Base-by-base conservation (phyloP, 192 early-diverging fungal species). In the Coemansia sp. region DNA sequence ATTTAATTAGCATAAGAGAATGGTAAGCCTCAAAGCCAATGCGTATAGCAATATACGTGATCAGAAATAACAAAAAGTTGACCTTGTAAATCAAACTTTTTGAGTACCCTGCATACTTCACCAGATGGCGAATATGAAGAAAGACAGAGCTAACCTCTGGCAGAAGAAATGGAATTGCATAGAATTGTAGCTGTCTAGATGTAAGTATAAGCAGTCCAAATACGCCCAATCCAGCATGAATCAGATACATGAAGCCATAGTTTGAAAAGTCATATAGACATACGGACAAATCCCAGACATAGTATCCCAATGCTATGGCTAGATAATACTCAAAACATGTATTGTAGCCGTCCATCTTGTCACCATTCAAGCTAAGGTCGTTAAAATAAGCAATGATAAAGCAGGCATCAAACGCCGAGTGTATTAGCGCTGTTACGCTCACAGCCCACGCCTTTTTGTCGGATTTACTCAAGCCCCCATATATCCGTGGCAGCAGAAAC, bases 141-240 rank as follows among this genome's bases (percentile, higher is more conserved):
- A 80, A 74, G 7, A 80, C 61, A 0, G 77, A 80, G 68, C 77
- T 80, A 19, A 71, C 26, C 18, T 80, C 77, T 0, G 77, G 77
- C 30, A 80, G 65, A 56, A 80, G 38, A 56, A 57, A 80, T 7
- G 71, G 71, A 25, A 80, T 64, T 0, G 77, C 67, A 19, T 74
- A 80, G 25, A 68, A 80, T 60, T 80, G 77, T 49, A 80, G 49
- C 48, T 80, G 77, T 10, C 71, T 28, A 22, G 77, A 80, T 1
- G 65, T 71, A 41, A 80, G 12, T 3, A 80, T 50, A 25, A 74
- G 9, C 7, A 80, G 32, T 2, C 71, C 71, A 50, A 71, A 68
- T 24, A 74, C 68, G 44, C 77, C 77, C 25, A 80, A 22, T 0
- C 49, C 57, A 5, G 54, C 77, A 27, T 80, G 77, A 10, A 80